Evolutionary conservation across 2,329 filamentous ascomycete species (phyloP).

Genomic region (Talaromyces sp.): DNA sequence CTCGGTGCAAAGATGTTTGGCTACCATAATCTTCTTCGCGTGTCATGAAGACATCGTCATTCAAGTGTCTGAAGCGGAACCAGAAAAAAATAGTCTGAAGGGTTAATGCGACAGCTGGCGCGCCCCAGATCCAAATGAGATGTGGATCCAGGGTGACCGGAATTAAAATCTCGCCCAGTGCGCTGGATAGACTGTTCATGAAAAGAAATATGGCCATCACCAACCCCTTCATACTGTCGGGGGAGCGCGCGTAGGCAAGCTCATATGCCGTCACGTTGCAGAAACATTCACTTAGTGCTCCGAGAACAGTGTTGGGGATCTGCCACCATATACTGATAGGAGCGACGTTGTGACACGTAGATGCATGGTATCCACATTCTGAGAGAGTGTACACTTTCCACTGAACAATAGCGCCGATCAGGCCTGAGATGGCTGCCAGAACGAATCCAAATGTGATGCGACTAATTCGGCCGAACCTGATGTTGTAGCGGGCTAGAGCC

Average conservation of each 20-base stretch:
- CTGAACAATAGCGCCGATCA: slow-evolving; percentile 35
- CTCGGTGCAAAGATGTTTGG: neutral
- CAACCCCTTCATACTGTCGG: slow-evolving; percentile 61
- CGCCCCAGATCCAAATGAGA: slow-evolving; percentile 38
- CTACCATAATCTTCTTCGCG: neutral
- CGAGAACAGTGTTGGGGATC: slow-evolving; percentile 46
- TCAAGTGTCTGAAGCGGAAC: slow-evolving; percentile 43
- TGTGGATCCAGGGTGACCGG: slow-evolving; percentile 44
- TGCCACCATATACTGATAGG: slow-evolving; percentile 50
- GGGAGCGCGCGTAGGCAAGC: slow-evolving; percentile 73
- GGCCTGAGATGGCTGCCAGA: slow-evolving; percentile 45
- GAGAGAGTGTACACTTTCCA: slow-evolving; percentile 43
- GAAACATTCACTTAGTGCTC: slow-evolving; percentile 55
- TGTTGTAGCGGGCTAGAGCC: slow-evolving; percentile 34
- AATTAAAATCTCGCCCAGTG: slow-evolving; percentile 37
- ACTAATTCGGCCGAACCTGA: slow-evolving; percentile 46
- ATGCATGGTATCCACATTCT: slow-evolving; percentile 40
- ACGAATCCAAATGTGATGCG: slow-evolving; percentile 50
- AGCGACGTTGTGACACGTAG: slow-evolving; percentile 24
- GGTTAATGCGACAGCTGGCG: slow-evolving; percentile 45
- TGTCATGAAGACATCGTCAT: slow-evolving; percentile 45
- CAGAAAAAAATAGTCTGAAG: slow-evolving; percentile 47
- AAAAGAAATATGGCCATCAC: slow-evolving; percentile 40
- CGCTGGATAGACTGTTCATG: slow-evolving; percentile 53
- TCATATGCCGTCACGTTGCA: slow-evolving; percentile 61